Conservation (phyloP, 2,329 filamentous ascomycete species). For the Xylaria arbuscula region DNA sequence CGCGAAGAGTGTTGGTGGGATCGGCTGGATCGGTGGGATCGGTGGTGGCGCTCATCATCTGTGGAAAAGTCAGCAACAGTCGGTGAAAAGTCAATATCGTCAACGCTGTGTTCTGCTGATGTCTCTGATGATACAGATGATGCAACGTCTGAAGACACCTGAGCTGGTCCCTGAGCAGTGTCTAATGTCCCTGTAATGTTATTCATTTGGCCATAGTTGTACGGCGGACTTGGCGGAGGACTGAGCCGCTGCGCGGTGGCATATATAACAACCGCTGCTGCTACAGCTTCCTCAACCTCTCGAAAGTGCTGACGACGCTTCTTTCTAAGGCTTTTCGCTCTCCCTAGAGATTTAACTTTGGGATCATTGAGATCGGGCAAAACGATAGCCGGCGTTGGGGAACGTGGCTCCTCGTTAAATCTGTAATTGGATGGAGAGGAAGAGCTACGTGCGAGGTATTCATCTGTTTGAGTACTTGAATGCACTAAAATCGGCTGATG, state of each 20-base stretch:
- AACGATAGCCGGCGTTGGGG: conserved; percentile 61
- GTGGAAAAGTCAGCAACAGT: conserved; percentile 67
- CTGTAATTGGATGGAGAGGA: not conserved
- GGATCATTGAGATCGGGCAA: conserved; percentile 57
- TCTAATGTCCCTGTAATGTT: conserved; percentile 38
- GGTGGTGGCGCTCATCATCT: conserved; percentile 58
- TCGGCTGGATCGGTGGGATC: conserved; percentile 32
- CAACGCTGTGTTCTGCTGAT: conserved; percentile 48
- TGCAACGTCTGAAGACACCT: conserved; percentile 43
- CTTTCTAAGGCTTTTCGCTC: conserved; percentile 58
- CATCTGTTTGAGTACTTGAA: conserved; percentile 49
- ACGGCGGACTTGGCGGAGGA: conserved; percentile 49
- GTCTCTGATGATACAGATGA: conserved; percentile 44
- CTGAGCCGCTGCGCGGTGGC: conserved; percentile 62
- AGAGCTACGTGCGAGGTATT: conserved; percentile 20
- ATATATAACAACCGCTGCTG: conserved; percentile 65
- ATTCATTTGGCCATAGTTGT: conserved; percentile 41
- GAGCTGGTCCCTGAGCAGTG: conserved; percentile 38
- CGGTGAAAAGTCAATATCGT: conserved; percentile 55
- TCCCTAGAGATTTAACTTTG: conserved; percentile 54
- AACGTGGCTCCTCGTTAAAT: conserved; percentile 49
- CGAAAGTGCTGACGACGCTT: conserved; percentile 59
- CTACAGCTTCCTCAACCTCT: conserved; percentile 63
- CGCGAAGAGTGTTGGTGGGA: conserved; percentile 40
- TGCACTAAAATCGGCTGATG: conserved; percentile 43